These are phyloP conservation scores for Balamuthia mandrillaris DNA, from an alignment of 208 protist species.

Conservation along the genomic window DNA sequence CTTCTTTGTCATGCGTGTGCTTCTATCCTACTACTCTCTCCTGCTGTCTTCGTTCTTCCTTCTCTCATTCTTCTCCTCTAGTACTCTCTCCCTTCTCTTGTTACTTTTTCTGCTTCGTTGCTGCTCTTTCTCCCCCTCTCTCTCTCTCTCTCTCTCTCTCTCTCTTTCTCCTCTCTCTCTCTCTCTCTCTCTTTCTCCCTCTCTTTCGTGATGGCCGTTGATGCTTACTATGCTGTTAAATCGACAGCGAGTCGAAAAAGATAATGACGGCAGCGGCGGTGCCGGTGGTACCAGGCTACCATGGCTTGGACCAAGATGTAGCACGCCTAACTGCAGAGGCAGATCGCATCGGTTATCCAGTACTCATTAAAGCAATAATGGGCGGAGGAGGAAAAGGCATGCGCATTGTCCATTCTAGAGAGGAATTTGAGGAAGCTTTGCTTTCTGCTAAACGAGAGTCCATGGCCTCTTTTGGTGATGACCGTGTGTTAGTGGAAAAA, in stretches of 20 bases:
- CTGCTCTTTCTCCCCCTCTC: neutral
- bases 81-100: neutral
- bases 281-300: neutral
- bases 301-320: neutral
- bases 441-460: conserved; percentile 80
- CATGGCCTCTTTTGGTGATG: conserved; percentile 84
- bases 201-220: no score
- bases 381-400: conserved; percentile 77
- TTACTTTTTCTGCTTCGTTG: no score
- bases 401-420: conserved; percentile 76
- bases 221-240: neutral
- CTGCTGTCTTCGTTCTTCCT: no score
- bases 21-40: neutral
- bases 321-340: neutral
- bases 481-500: conserved; percentile 69
- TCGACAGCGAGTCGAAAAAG: conserved; percentile 67
- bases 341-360: conserved; percentile 78
- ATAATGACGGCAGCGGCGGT: conserved; percentile 59
- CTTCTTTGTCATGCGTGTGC: neutral
- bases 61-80: neutral
- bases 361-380: conserved; percentile 84
- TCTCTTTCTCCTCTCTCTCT: neutral
- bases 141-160: neutral
- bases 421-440: conserved; percentile 77
- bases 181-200: neutral